phyloP scores from a whole-genome alignment of 2,329 filamentous ascomycete species.

The Aspergillus eucalypticola region DNA sequence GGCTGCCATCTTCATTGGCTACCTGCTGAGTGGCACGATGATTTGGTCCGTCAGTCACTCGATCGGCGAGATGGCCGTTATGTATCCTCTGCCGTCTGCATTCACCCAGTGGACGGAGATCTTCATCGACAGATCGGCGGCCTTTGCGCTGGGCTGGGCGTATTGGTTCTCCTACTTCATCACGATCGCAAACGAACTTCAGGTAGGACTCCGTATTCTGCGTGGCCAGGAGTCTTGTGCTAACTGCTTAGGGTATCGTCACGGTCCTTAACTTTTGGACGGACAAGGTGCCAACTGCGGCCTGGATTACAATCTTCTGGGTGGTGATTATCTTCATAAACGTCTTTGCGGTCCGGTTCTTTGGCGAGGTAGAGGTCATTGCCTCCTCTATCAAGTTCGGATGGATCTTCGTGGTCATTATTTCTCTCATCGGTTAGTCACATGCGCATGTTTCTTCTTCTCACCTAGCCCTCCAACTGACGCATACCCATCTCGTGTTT shows the following conservation, averaged over 20 bases:
- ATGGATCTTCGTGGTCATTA: constrained; percentile 53
- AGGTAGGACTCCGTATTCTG: constrained; percentile 19
- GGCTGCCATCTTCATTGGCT: constrained; percentile 49
- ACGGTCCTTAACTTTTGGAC: constrained; percentile 51
- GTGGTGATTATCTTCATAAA: constrained; percentile 48
- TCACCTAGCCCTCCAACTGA: too few relatives aligned
- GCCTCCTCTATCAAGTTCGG: constrained; percentile 49
- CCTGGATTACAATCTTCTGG: constrained; percentile 49
- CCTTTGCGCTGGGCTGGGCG: constrained; percentile 51
- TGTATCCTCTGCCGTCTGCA: constrained; percentile 50
- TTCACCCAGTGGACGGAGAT: constrained; percentile 52
- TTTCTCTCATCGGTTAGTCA: constrained; percentile 40
- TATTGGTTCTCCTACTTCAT: constrained; percentile 51
- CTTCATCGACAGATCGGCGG: constrained; percentile 47
- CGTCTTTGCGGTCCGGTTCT: constrained; percentile 46
- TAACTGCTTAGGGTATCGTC: constrained; percentile 31
- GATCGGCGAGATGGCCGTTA: constrained; percentile 50
- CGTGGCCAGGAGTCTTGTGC: not conserved
- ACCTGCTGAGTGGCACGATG: constrained; percentile 40
- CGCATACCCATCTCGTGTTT: constrained; percentile 18
- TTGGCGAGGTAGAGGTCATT: constrained; percentile 50
- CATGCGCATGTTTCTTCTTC: not conserved
- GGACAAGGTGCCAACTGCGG: constrained; percentile 44
- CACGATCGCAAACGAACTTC: constrained; percentile 48
- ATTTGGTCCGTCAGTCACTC: constrained; percentile 51